Evolutionary conservation across 306 rosid species (phyloP).

Genomic region (Hippophae gyantsensis): DNA sequence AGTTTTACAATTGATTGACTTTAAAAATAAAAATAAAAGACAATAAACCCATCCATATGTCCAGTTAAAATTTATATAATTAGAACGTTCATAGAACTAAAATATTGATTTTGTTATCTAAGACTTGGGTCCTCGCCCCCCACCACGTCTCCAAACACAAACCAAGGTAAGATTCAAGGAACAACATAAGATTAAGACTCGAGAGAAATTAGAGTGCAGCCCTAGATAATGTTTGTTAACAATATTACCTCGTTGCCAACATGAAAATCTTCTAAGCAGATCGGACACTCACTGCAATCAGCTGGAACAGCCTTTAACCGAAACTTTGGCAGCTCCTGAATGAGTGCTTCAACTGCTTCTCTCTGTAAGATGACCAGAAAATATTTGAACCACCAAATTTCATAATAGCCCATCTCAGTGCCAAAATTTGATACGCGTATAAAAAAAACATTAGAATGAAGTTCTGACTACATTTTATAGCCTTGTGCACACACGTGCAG

Average conservation of each 20-base stretch:
- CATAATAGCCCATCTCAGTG: slow-evolving; percentile 10
- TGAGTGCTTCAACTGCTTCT: slow-evolving; percentile 98
- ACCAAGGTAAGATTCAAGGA: neutral
- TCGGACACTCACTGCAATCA: slow-evolving; percentile 96
- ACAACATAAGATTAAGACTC: slow-evolving; percentile 1
- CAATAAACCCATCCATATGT: no score
- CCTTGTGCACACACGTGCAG: neutral
- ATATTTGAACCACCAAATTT: slow-evolving; percentile 20
- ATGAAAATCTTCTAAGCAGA: slow-evolving; percentile 89
- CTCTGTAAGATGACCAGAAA: slow-evolving; percentile 56
- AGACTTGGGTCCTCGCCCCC: no score
- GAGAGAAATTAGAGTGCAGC: neutral
- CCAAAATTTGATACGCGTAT: neutral
- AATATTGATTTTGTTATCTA: no score
- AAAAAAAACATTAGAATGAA: neutral
- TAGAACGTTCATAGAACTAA: no score
- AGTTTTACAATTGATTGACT: no score
- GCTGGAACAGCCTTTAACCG: slow-evolving; percentile 95
- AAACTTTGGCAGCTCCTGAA: slow-evolving; percentile 98
- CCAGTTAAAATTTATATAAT: no score
- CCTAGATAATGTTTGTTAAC: neutral
- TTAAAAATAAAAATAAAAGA: no score
- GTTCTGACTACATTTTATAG: neutral
- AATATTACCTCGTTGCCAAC: slow-evolving; percentile 82
- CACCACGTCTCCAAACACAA: no score